Base-by-base conservation (phyloP, 345 rosid species). In the Raphanus raphanistrum region DNA sequence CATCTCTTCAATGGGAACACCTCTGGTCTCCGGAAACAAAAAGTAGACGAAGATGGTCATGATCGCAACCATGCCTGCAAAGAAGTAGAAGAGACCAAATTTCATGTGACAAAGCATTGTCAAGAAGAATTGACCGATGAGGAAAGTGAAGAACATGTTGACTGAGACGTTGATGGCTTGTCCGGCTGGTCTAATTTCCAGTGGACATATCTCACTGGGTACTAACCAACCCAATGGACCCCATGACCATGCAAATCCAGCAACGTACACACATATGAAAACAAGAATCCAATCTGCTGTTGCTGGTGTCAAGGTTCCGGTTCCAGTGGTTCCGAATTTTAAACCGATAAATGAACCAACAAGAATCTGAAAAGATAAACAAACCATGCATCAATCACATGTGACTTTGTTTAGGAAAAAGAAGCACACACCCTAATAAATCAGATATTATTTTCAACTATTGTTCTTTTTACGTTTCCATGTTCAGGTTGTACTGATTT, bases 11-110 rank as follows among this genome's bases (percentile, higher is more conserved):
- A 90, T 84, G 0, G 94, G 94, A 31, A 84, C 66, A 58, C 78
- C 84, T 73, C 84, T 86, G 2, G 94, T 88, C 88, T 89, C 91
- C 0, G 94, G 91, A 74, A 89, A 59, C 69, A 89, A 50, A 8
- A 79, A 79, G 78, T 83, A 71, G 11, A 87, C 82, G 70, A 87
- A 89, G 11, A 63, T 66, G 2, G 90, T 89, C 94, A 89, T 88
- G 67, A 84, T 70, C 5, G 66, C 80, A 26, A 88, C 86, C 86
- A 89, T 86, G 29, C 78, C 84, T 11, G 82, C 90, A 52, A 86
- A 89, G 78, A 89, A 83, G 85, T 81, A 82, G 90, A 89, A 89
- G 64, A 84, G 81, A 38, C 91, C 90, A 1, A 87, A 69, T 84
- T 85, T 88, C 52, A 89, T 82, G 55, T 82, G 87, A 62, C 91